phyloP scores from a whole-genome alignment of 2,329 filamentous ascomycete species.

The Colletotrichum acutatum region DNA sequence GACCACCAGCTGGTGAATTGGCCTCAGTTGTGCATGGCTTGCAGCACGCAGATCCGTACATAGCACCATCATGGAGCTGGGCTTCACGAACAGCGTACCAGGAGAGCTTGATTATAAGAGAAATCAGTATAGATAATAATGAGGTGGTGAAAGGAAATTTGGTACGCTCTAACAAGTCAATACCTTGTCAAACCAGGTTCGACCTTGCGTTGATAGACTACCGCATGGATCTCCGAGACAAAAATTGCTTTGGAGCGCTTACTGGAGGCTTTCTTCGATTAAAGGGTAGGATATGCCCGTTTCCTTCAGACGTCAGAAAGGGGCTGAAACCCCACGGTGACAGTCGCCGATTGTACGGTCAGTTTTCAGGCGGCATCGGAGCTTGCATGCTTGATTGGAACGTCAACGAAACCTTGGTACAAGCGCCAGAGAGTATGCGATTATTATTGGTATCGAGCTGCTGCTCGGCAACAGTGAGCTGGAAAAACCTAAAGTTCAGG shows the following conservation, averaged over 20 bases:
- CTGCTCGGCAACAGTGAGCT: not conserved
- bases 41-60: not conserved
- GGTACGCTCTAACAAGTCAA: too few species aligned
- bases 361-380: not conserved
- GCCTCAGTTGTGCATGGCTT: not conserved
- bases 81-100: not conserved
- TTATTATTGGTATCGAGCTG: not conserved
- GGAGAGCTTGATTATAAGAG: not conserved
- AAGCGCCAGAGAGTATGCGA: not conserved
- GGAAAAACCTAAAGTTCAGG: rapidly evolving
- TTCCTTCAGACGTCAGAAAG: not conserved
- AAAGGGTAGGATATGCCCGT: rapidly evolving
- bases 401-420: rapidly evolving
- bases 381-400: not conserved
- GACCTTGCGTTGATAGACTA: not conserved
- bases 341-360: not conserved
- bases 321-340: too few species aligned
- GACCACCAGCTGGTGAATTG: not conserved
- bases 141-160: too few species aligned
- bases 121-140: too few species aligned
- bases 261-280: not conserved
- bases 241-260: rapidly evolving
- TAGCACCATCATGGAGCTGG: slow-evolving; percentile 11
- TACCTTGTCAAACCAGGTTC: not conserved
- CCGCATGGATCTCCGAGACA: not conserved